phyloP scores from a whole-genome alignment of 2,329 filamentous ascomycete species.

The Didymella keratinophila region DNA sequence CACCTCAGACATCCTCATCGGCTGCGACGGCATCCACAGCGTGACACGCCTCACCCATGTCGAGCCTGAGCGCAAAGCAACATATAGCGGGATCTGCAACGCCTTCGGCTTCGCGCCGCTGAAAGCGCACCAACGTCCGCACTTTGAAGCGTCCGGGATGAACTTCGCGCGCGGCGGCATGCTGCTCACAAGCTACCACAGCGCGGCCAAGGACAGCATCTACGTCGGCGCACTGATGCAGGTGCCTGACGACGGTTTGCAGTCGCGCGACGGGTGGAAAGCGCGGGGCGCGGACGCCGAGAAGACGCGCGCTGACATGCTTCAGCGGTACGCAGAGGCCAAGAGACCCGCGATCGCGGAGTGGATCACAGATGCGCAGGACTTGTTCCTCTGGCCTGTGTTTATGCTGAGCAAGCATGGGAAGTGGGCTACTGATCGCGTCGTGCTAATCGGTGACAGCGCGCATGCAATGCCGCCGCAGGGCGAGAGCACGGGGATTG shows the following conservation, averaged over 20 bases:
- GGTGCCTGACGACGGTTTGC: constrained; percentile 47
- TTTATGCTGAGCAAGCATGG: constrained; percentile 55
- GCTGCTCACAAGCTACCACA: constrained; percentile 55
- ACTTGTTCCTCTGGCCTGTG: constrained; percentile 57
- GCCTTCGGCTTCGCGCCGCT: constrained; percentile 55
- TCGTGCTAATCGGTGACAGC: constrained; percentile 57
- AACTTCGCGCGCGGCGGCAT: constrained; percentile 57
- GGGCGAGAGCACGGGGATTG: constrained; percentile 60
- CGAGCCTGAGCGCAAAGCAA: constrained; percentile 53
- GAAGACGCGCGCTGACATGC: constrained; percentile 52
- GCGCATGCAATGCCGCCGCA: constrained; percentile 62
- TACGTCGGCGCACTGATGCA: constrained; percentile 58
- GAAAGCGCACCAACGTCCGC: constrained; percentile 5
- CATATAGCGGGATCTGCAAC: constrained; percentile 57
- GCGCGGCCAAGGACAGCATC: constrained; percentile 46
- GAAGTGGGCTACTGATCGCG: constrained; percentile 55
- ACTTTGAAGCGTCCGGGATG: constrained; percentile 54
- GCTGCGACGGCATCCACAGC: constrained; percentile 63
- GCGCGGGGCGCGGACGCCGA: constrained; percentile 54
- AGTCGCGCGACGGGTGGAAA: constrained; percentile 57
- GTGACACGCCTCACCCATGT: constrained; percentile 55
- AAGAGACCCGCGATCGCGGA: constrained; percentile 48
- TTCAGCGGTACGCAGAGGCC: constrained; percentile 52
- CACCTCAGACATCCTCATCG: constrained; percentile 61
- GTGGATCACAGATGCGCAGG: constrained; percentile 53